Conservation (phyloP, 2,329 filamentous ascomycete species). For the Aspergillus clavatus region DNA sequence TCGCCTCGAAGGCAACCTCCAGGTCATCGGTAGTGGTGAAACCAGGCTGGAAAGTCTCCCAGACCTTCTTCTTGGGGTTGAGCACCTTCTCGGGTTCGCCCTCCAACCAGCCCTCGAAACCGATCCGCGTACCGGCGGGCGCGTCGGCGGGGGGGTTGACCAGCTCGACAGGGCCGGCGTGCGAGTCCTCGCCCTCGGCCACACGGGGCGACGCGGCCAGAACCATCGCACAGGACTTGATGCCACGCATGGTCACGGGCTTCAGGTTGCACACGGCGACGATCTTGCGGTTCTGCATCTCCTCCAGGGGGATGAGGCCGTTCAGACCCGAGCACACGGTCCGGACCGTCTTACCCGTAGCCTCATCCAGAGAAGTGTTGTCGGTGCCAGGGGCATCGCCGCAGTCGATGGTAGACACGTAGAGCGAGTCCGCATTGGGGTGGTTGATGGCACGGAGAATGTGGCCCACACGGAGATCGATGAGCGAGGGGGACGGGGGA, state of each 20-base stretch:
- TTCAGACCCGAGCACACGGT: slow-evolving; percentile 97
- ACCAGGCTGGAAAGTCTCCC: slow-evolving; percentile 93
- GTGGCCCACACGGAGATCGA: slow-evolving; percentile 94
- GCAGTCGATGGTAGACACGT: slow-evolving; percentile 90
- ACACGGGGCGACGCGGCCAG: slow-evolving; percentile 83
- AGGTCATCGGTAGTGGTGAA: slow-evolving; percentile 81
- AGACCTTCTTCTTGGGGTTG: slow-evolving; percentile 99
- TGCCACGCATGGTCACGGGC: slow-evolving; percentile 96
- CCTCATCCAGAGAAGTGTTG: slow-evolving; percentile 72
- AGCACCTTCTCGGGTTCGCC: slow-evolving; percentile 88
- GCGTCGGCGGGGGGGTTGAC: slow-evolving; percentile 75
- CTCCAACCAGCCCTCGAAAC: slow-evolving; percentile 82
- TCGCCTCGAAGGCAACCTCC: slow-evolving; percentile 82
- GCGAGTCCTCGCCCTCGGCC: slow-evolving; percentile 76
- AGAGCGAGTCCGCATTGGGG: slow-evolving; percentile 93
- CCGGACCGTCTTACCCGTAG: slow-evolving; percentile 84
- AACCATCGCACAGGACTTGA: slow-evolving; percentile 81
- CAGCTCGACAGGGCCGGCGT: slow-evolving; percentile 87
- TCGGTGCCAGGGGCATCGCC: slow-evolving; percentile 81
- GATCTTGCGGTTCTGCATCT: slow-evolving; percentile 96
- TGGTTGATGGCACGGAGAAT: slow-evolving; percentile 95
- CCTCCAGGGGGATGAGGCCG: slow-evolving; percentile 82
- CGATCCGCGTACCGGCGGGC: slow-evolving; percentile 79
- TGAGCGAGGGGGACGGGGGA: slow-evolving; percentile 75
- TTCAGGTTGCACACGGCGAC: slow-evolving; percentile 97